Evolutionary conservation across 1,284 basidiomycete genomes (phyloP).

Genomic region (Schizophyllum commune): DNA sequence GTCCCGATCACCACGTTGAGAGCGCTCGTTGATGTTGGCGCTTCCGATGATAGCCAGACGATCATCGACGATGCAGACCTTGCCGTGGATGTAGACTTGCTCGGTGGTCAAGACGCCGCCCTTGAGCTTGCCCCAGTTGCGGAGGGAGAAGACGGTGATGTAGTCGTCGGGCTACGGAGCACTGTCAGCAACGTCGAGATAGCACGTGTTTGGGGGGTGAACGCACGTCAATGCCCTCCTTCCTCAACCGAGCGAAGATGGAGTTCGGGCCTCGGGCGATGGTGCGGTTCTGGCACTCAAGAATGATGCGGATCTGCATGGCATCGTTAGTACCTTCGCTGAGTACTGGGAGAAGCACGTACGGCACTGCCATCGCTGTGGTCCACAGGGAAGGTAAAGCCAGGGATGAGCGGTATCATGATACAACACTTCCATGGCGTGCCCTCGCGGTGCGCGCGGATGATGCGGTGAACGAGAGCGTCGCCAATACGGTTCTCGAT

Average conservation of each 20-base stretch:
- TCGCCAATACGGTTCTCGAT: constrained; percentile 95
- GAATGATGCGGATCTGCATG: constrained; percentile 76
- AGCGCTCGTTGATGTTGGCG: constrained; percentile 98
- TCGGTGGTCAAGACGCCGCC: constrained; percentile 86
- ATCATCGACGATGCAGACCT: constrained; percentile 94
- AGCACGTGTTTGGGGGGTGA: too few relatives aligned
- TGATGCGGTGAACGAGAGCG: constrained; percentile 87
- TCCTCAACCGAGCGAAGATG: constrained; percentile 82
- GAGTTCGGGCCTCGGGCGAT: constrained; percentile 88
- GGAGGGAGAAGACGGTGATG: constrained; percentile 86
- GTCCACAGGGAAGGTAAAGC: constrained; percentile 92
- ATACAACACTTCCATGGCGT: constrained; percentile 91
- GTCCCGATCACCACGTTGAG: constrained; percentile 92
- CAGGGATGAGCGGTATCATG: constrained; percentile 88
- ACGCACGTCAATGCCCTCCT: constrained; percentile 85
- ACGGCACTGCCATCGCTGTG: constrained; percentile 88
- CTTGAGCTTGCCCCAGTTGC: constrained; percentile 91
- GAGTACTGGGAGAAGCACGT: constrained; percentile 22
- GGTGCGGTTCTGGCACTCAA: constrained; percentile 90
- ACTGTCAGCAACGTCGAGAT: constrained; percentile 9
- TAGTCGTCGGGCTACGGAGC: constrained; percentile 78
- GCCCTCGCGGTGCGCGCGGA: constrained; percentile 78
- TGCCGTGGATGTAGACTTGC: constrained; percentile 86
- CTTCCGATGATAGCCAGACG: constrained; percentile 97
- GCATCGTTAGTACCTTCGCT: background rate